These are phyloP conservation scores for Rosa hybrid DNA, from an alignment of 331 rosid species.

Conservation along the genomic window DNA sequence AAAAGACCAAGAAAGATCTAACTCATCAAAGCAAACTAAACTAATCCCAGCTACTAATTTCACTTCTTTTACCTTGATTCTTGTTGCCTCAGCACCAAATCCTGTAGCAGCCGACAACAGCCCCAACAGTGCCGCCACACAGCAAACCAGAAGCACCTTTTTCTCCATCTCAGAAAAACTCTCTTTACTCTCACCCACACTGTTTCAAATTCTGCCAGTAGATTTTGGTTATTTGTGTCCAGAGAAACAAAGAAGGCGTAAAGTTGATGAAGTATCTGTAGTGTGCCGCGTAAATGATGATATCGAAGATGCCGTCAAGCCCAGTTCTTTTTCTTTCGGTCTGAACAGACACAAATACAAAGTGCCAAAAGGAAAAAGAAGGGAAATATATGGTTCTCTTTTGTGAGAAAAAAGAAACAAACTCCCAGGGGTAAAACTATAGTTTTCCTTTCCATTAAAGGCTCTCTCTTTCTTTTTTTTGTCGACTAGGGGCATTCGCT, in stretches of 20 bases:
- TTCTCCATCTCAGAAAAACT: slow-evolving; percentile 53
- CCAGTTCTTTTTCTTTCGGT: background rate
- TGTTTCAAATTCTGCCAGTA: background rate
- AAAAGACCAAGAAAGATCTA: background rate
- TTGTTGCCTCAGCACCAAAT: slow-evolving; percentile 78
- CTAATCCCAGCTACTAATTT: slow-evolving; percentile 8
- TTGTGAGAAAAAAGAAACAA: background rate
- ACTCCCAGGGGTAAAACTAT: background rate
- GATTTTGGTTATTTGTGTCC: background rate
- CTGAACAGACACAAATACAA: background rate
- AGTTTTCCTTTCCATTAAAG: background rate
- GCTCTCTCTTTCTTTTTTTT: background rate
- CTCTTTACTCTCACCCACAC: background rate
- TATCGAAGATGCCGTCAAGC: background rate
- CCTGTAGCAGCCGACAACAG: slow-evolving; percentile 71
- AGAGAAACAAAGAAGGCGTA: background rate
- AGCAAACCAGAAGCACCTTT: slow-evolving; percentile 48
- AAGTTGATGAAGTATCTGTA: slow-evolving; percentile 7
- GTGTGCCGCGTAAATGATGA: slow-evolving; percentile 16
- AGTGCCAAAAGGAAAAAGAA: background rate
- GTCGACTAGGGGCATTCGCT: too few species aligned
- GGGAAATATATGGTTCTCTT: background rate
- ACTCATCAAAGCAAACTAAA: background rate
- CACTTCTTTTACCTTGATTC: slow-evolving; percentile 59
- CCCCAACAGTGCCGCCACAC: slow-evolving; percentile 59